These are phyloP conservation scores for Ilyonectria sp. DNA, from an alignment of 2,329 filamentous ascomycete genomes.

Conservation along the genomic window DNA sequence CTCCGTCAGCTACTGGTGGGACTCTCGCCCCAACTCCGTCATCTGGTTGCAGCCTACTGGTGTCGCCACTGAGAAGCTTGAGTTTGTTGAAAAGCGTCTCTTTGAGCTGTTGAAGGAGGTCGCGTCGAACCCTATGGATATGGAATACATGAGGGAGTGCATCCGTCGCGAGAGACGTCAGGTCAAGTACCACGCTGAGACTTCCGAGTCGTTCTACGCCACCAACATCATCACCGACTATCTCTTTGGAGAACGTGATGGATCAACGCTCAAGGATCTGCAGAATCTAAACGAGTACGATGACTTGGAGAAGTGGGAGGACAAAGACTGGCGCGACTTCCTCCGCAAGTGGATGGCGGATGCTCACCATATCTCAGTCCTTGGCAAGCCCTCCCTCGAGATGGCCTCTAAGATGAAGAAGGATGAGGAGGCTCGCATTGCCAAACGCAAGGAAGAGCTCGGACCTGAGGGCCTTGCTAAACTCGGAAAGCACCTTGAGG, in stretches of 20 bases:
- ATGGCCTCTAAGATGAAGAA: conserved; percentile 86
- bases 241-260: conserved; percentile 89
- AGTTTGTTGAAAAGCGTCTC: conserved; percentile 86
- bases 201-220: conserved; percentile 84
- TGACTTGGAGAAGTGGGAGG: conserved; percentile 82
- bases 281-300: conserved; percentile 74
- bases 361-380: conserved; percentile 87
- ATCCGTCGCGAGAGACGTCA: conserved; percentile 86
- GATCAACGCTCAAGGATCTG: conserved; percentile 78
- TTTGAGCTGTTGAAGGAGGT: conserved; percentile 88
- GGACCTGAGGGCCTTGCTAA: conserved; percentile 86
- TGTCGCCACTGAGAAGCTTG: conserved; percentile 89
- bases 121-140: conserved; percentile 84
- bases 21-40: conserved; percentile 84
- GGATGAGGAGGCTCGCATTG: conserved; percentile 84
- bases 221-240: conserved; percentile 92
- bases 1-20: conserved; percentile 84
- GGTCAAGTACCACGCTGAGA: conserved; percentile 87
- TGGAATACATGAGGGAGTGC: conserved; percentile 92
- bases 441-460: conserved; percentile 83
- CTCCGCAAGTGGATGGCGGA: conserved; percentile 88
- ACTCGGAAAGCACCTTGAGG: conserved; percentile 82
- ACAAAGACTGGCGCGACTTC: conserved; percentile 87
- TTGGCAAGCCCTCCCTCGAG: conserved; percentile 87
- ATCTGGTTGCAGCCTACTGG: conserved; percentile 90